Conservation (phyloP, 345 rosid species). For the Geranium rotundifolium region DNA sequence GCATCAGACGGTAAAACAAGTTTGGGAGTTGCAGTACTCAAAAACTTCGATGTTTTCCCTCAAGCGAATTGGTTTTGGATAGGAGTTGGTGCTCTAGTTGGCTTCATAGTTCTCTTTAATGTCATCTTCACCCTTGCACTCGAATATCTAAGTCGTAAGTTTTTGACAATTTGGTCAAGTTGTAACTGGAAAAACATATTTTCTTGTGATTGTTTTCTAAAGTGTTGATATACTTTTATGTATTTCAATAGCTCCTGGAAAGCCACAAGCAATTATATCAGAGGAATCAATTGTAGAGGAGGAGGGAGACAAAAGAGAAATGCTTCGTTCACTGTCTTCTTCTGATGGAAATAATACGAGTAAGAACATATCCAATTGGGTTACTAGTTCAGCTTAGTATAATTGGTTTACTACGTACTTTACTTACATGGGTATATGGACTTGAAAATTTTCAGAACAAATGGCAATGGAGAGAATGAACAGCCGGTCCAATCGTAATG, state of each 20-base stretch:
- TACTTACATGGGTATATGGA: neutral
- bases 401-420: no score
- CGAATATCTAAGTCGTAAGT: constrained; percentile 53
- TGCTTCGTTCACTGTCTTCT: constrained; percentile 24
- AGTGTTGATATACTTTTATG: neutral
- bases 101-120: constrained; percentile 58
- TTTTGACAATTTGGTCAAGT: neutral
- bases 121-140: constrained; percentile 60
- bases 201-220: no score
- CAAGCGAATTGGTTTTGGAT: constrained; percentile 75
- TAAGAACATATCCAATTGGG: constrained; percentile 13
- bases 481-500: constrained; percentile 15
- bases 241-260: constrained; percentile 38
- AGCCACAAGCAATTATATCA: constrained; percentile 51
- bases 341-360: constrained; percentile 35
- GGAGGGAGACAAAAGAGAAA: constrained; percentile 7
- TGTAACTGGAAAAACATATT: neutral
- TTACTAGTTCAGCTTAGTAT: no score
- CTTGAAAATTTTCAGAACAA: constrained; percentile 25
- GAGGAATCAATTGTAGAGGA: constrained; percentile 37
- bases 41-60: constrained; percentile 27
- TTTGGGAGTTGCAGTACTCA: constrained; percentile 45
- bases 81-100: constrained; percentile 46
- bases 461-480: constrained; percentile 27
- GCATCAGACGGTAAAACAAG: constrained; percentile 31